Percentiles rank a stretch among this genome's conserved stretches.
These are phyloP conservation scores for Limtongozyma cylindracea DNA, from an alignment of 805 yeast genomes.

Conservation along the genomic window DNA sequence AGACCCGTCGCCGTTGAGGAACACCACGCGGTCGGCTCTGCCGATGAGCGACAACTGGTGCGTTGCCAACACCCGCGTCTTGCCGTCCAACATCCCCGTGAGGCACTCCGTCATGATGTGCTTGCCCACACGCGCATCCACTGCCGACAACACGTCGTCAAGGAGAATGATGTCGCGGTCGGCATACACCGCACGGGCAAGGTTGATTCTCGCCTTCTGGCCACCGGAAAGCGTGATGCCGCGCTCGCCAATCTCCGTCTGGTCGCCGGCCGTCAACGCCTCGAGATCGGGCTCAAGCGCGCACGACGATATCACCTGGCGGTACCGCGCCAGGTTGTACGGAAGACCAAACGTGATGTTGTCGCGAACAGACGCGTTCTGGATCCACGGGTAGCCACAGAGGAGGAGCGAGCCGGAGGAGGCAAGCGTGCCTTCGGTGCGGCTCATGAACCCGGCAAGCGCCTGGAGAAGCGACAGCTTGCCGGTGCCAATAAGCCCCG, in stretches of 20 bases:
- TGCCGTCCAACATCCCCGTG: conserved; percentile 23
- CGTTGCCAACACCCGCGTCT: conserved; percentile 59
- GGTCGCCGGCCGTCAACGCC: conserved; percentile 48
- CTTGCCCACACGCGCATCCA: conserved; percentile 70
- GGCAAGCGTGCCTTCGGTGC: conserved; percentile 20
- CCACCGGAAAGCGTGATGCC: conserved; percentile 81
- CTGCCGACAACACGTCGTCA: conserved; percentile 70
- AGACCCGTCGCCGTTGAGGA: conserved; percentile 37
- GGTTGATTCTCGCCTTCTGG: conserved; percentile 58
- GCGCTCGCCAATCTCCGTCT: conserved; percentile 64
- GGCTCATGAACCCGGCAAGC: conserved; percentile 45
- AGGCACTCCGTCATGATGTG: conserved; percentile 53
- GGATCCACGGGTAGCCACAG: conserved; percentile 64
- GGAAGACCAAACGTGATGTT: conserved; percentile 46
- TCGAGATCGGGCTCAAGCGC: conserved; percentile 40
- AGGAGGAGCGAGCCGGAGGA: conserved; percentile 25
- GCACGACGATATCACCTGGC: conserved; percentile 33
- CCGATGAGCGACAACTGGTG: conserved; percentile 57
- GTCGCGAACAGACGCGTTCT: conserved; percentile 53
- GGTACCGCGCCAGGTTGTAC: conserved; percentile 23
- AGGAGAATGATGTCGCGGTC: conserved; percentile 38
- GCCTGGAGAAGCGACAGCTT: conserved; percentile 53
- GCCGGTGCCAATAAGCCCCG: conserved; percentile 70
- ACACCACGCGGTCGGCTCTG: conserved; percentile 44
- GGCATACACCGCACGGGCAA: conserved; percentile 62